Evolutionary conservation across 2,329 filamentous ascomycete genomes (phyloP).

Genomic region (Botrytis paeoniae): DNA sequence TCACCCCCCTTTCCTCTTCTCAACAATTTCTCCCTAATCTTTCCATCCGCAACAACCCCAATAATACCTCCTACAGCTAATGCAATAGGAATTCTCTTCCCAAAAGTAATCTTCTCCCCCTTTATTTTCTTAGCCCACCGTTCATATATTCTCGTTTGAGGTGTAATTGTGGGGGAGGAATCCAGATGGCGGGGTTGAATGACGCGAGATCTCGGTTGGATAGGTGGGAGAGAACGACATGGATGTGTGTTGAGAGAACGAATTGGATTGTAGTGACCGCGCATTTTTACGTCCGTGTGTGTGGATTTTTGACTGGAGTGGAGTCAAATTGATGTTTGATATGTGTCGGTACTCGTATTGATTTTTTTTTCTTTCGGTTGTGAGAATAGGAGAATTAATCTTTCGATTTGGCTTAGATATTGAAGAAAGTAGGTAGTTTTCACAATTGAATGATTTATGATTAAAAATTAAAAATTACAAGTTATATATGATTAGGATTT

Average conservation of each 20-base stretch:
- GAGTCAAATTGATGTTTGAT: background rate
- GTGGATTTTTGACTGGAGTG: background rate
- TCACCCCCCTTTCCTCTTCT: background rate
- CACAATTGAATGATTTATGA: background rate
- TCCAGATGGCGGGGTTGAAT: background rate
- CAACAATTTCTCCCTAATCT: background rate
- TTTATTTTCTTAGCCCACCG: background rate
- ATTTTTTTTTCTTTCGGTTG: background rate
- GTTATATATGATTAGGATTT: background rate
- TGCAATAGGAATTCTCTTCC: slow-evolving; percentile 94
- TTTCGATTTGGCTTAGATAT: background rate
- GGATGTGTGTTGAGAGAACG: background rate
- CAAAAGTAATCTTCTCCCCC: slow-evolving; percentile 46
- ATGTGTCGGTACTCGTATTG: background rate
- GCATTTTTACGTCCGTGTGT: background rate
- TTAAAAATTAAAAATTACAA: background rate
- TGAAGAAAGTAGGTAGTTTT: background rate
- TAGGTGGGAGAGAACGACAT: background rate
- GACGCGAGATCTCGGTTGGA: background rate
- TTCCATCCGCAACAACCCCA: slow-evolving; percentile 53
- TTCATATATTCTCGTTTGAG: background rate
- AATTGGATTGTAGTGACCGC: background rate
- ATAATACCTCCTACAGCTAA: slow-evolving; percentile 83
- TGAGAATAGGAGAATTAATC: background rate
- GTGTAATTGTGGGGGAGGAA: background rate